These are phyloP conservation scores for Sarcodon sp. DNA, from an alignment of 768 basidiomycete genomes.

Conservation along the genomic window DNA sequence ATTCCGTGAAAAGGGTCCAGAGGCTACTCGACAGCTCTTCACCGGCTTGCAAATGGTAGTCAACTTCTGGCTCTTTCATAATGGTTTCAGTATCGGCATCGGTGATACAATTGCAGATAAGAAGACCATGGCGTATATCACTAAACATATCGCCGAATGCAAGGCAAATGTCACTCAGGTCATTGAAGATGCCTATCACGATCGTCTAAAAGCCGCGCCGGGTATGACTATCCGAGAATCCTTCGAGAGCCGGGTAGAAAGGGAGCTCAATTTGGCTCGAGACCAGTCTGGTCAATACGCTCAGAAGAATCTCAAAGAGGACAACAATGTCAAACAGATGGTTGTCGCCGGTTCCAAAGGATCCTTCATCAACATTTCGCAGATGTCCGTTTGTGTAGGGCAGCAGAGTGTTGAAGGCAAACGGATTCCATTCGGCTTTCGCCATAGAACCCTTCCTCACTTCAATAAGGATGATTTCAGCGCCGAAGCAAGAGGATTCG, in stretches of 20 bases:
- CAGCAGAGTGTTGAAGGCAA: constrained; percentile 98
- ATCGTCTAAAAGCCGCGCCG: constrained; percentile 78
- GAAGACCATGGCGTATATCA: constrained; percentile 80
- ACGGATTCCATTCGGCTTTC: constrained; percentile 97
- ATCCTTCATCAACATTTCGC: constrained; percentile 99
- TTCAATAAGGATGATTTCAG: constrained; percentile 99
- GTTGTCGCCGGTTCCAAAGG: constrained; percentile 98
- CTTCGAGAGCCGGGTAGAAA: constrained; percentile 88
- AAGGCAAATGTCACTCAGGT: constrained; percentile 71
- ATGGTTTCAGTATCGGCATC: constrained; percentile 97
- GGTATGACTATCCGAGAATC: constrained; percentile 99
- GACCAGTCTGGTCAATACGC: constrained; percentile 92
- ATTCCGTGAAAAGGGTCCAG: constrained; percentile 95
- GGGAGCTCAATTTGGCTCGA: constrained; percentile 87
- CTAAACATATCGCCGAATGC: constrained; percentile 65
- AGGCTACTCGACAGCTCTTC: constrained; percentile 81
- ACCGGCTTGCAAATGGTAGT: constrained; percentile 91
- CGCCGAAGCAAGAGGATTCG: constrained; percentile 95
- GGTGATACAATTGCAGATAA: constrained; percentile 95
- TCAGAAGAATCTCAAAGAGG: constrained; percentile 95
- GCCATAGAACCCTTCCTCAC: constrained; percentile 91
- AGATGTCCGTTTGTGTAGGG: constrained; percentile 99
- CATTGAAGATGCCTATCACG: constrained; percentile 75
- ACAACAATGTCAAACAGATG: constrained; percentile 99
- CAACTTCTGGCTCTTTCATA: constrained; percentile 98